A percentile compares a stretch with the other conserved stretches of the same genome.
Conservation (phyloP, 495 filamentous ascomycete genomes). For the Staphylotrichum tortipilum region DNA sequence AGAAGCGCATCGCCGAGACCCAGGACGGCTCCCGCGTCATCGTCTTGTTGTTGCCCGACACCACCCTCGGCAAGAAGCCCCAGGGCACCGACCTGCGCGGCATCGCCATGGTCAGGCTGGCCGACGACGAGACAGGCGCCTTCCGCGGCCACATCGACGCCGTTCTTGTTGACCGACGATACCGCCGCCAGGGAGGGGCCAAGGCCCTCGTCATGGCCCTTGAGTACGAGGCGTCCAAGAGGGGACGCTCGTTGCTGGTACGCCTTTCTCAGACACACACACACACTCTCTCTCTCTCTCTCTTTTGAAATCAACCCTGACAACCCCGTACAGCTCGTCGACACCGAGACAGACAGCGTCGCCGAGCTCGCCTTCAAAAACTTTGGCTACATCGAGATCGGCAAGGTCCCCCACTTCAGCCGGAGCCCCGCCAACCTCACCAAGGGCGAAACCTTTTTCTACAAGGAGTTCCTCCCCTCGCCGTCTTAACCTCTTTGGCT, state of each 20-base stretch:
- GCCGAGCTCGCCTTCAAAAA: conserved; percentile 28
- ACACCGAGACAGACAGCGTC: conserved; percentile 27
- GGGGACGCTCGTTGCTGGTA: conserved; percentile 32
- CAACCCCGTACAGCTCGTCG: conserved; percentile 27
- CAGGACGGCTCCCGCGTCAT: conserved; percentile 26
- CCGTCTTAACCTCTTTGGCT: not conserved
- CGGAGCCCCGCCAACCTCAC: conserved; percentile 18
- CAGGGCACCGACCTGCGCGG: conserved; percentile 28
- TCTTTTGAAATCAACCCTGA: too few species aligned
- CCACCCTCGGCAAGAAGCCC: conserved; percentile 17
- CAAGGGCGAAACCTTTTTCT: conserved; percentile 34
- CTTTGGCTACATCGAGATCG: conserved; percentile 30
- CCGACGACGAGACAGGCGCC: conserved; percentile 27
- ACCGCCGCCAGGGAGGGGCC: conserved; percentile 25
- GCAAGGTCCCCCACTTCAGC: conserved; percentile 30
- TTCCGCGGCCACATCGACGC: conserved; percentile 33
- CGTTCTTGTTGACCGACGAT: conserved; percentile 27
- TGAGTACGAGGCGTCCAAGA: conserved; percentile 28
- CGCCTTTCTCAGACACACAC: conserved; percentile 6
- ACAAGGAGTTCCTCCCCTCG: conserved; percentile 25
- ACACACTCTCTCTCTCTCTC: too few species aligned
- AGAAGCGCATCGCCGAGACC: conserved; percentile 29
- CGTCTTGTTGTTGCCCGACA: conserved; percentile 25
- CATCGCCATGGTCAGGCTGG: conserved; percentile 30
- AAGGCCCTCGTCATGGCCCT: conserved; percentile 25